Evolutionary conservation across 176 grass and related monocot species (phyloP), one percentile per base, ranked within the genome.

Genomic region (Pharus latifolius): DNA sequence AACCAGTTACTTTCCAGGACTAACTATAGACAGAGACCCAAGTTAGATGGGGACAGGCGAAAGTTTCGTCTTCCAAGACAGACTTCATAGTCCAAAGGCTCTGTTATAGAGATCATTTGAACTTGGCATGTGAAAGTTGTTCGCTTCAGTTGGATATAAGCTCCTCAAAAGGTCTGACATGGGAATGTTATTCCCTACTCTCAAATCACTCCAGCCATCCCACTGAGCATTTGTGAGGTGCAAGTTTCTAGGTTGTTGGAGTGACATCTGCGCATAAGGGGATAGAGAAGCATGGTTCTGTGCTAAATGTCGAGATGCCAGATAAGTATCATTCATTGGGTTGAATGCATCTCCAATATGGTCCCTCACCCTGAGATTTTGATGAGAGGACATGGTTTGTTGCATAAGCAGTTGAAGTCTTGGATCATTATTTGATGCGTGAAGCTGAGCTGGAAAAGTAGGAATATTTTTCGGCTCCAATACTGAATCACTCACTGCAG

Each of bases 191-290:
- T 60, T 87, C 7, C 77, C 74, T 50, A 55, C 69, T 58, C 78
- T 76, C 67, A 82, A 72, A 79, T 96, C 85, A 82, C 82, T 85
- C 92, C 81, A 96, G 12, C 72, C 81, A 78, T 88, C 84, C 88
- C 82, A 88, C 14, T 96, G 84, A 54, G 68, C 73, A 80, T 82
- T 96, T 63, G 74, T 58, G 67, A 73, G 56, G 22, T 88, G 78
- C 33, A 72, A 52, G 64, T 70, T 91, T 80, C 84, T 92, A 29
- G 77, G 72, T 75, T 85, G 85, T 45, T 82, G 85, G 49, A 63
- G 42, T 34, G 62, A 35, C 69, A 85, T 70, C 61, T 75, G 91
- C 11, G 60, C 42, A 46, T 88, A 78, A 56, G 92, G 50, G 30
- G 88, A 81, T 18, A 89, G 29, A 63, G 71, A 73, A 72, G 49